Percentiles rank a stretch among this genome's conserved stretches.
Conservation (phyloP, 805 yeast genomes). For the Metschnikowia reukaufii region DNA sequence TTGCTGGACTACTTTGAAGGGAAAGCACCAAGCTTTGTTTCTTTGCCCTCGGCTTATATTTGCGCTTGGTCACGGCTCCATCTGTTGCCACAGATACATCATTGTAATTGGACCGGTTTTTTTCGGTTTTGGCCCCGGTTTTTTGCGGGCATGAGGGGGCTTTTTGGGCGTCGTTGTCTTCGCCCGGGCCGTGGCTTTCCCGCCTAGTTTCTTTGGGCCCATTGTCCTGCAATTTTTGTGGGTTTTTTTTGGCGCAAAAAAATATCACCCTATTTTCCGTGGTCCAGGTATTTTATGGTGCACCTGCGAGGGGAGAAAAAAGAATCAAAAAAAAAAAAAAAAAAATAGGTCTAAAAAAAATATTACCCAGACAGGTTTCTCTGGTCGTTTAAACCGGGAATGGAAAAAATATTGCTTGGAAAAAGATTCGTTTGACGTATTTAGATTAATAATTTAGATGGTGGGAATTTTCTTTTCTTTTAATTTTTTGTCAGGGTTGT, state of each 20-base stretch:
- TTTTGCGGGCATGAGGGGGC: background rate
- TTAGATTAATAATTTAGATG: no score
- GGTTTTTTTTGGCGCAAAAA: no score
- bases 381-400: no score
- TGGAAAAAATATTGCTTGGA: no score
- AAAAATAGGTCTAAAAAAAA: no score
- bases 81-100: background rate
- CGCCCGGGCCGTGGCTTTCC: slow-evolving; percentile 7
- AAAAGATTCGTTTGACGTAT: no score
- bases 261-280: no score
- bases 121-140: background rate
- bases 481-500: no score
- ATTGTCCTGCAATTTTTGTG: slow-evolving; percentile 1
- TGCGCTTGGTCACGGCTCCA: background rate
- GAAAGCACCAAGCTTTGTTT: slow-evolving; percentile 6
- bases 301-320: no score
- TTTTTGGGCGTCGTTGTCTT: background rate
- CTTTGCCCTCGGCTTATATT: slow-evolving; percentile 2
- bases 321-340: no score
- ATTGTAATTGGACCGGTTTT: background rate
- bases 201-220: slow-evolving; percentile 10
- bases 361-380: no score
- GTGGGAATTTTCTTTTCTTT: no score
- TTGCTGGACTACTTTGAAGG: slow-evolving; percentile 14
- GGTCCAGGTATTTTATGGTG: background rate